Percentiles rank a stretch among this genome's conserved stretches.
Conservation (phyloP, 345 rosid genomes). For the Euphorbia peplus region DNA sequence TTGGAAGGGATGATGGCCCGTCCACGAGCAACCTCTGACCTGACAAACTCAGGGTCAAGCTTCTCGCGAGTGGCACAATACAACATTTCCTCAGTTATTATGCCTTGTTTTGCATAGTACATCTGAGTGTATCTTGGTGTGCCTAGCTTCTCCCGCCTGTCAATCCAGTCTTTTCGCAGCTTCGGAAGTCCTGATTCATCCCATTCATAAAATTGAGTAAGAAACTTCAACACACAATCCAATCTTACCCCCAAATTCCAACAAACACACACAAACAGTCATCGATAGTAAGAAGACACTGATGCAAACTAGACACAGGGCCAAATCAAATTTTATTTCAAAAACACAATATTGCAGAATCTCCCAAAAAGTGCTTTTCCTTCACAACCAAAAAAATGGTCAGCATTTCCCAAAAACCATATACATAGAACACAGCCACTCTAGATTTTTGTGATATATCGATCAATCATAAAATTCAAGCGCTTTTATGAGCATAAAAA, state of each 20-base stretch:
- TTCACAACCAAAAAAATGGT: neutral
- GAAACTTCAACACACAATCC: neutral
- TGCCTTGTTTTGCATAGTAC: constrained; percentile 97
- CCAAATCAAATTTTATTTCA: neutral
- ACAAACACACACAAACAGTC: neutral
- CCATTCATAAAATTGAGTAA: constrained; percentile 11
- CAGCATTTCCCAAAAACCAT: neutral
- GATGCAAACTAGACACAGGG: no score
- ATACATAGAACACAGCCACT: neutral
- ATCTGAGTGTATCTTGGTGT: constrained; percentile 88
- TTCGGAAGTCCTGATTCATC: constrained; percentile 74
- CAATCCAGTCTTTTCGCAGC: constrained; percentile 86
- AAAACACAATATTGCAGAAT: neutral
- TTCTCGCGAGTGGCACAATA: constrained; percentile 91
- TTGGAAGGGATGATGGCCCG: constrained; percentile 97
- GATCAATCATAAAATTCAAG: neutral
- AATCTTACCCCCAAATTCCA: neutral
- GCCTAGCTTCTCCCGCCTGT: constrained; percentile 68
- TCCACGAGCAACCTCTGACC: constrained; percentile 97
- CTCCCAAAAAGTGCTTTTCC: neutral
- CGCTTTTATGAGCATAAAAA: neutral
- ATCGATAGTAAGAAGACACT: neutral
- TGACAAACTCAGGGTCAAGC: constrained; percentile 93
- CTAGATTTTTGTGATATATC: neutral
- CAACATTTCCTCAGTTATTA: constrained; percentile 92